These are phyloP conservation scores for Trichoderma erinaceum DNA, from an alignment of 495 filamentous ascomycete genomes.

Conservation along the genomic window DNA sequence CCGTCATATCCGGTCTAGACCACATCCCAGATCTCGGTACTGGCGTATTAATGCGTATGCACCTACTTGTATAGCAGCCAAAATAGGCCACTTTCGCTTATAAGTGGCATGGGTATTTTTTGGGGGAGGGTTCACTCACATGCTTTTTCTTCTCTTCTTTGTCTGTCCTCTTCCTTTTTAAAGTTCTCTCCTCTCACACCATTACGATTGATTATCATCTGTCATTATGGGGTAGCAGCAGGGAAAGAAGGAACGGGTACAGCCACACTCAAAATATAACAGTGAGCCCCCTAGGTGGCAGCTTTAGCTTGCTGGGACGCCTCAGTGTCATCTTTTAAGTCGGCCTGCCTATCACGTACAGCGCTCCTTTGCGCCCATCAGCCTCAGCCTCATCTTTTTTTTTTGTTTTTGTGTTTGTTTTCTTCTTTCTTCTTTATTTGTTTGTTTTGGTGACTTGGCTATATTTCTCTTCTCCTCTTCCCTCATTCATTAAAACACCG, in stretches of 20 bases:
- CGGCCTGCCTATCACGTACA: background rate
- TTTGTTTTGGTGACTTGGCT: background rate
- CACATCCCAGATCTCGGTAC: conserved; percentile 1
- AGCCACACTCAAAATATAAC: background rate
- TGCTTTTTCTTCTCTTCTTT: background rate
- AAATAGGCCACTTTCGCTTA: conserved; percentile 5
- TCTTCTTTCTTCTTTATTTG: background rate
- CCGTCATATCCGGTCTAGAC: conserved; percentile 1
- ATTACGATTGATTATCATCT: background rate
- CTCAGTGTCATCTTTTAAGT: background rate
- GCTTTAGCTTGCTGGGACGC: background rate
- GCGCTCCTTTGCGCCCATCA: background rate
- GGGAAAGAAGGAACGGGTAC: background rate
- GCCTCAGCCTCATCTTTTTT: background rate
- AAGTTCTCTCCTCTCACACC: background rate
- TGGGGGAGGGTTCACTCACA: background rate
- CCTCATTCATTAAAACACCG: no score
- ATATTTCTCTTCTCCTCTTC: no score
- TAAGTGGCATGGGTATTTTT: background rate
- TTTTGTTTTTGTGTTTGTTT: background rate
- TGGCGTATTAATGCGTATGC: background rate
- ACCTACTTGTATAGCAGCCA: no score
- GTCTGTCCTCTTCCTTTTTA: background rate
- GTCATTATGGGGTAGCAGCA: background rate
- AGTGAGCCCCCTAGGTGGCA: background rate